A percentile compares a stretch with the other conserved stretches of the same genome.
These are phyloP conservation scores for Climacium dendroides DNA, from an alignment of 225 moss, liverwort and hornwort species.

Conservation along the genomic window DNA sequence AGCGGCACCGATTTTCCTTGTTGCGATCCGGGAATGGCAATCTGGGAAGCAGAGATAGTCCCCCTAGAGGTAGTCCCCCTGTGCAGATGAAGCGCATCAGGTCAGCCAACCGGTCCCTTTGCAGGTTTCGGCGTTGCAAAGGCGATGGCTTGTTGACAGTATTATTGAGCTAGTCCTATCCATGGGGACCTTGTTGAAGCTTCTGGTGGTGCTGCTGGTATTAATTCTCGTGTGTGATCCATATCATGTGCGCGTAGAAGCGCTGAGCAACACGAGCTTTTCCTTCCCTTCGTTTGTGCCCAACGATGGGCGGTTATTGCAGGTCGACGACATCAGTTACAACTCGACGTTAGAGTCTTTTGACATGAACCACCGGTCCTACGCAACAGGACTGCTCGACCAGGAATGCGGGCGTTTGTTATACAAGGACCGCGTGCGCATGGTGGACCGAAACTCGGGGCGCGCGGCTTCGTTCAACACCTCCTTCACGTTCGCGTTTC, in stretches of 20 bases:
- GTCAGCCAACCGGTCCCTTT: neutral
- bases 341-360: neutral
- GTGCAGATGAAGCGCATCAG: neutral
- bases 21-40: neutral
- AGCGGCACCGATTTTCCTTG: neutral
- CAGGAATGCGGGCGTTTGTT: slow-evolving; percentile 1
- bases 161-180: neutral
- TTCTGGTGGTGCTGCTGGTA: neutral
- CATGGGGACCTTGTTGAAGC: neutral
- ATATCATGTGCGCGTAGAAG: neutral
- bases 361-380: neutral
- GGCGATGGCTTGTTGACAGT: neutral
- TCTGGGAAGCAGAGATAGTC: neutral
- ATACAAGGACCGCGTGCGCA: slow-evolving; percentile 1
- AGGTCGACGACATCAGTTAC: neutral
- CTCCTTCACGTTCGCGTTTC: slow-evolving; percentile 9
- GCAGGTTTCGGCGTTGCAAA: neutral
- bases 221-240: neutral
- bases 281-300: neutral
- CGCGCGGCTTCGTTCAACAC: neutral
- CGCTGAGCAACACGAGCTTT: neutral
- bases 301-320: neutral
- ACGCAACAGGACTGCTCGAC: neutral
- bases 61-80: neutral
- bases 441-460: neutral